Evolutionary conservation across 306 rosid genomes (phyloP).

Genomic region (Malus sieversii): DNA sequence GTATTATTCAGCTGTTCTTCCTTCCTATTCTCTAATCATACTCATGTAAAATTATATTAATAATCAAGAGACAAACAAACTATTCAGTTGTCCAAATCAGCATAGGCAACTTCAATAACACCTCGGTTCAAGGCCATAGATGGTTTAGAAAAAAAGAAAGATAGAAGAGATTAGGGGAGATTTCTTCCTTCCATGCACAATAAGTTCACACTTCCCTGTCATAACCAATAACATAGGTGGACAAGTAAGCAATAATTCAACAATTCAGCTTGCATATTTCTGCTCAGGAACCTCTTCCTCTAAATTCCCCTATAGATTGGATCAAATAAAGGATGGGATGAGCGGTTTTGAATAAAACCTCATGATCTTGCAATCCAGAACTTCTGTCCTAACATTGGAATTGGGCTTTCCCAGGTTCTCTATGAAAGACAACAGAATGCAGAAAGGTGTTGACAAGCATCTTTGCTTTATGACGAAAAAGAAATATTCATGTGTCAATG

Average conservation of each 20-base stretch:
- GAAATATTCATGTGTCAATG: too few species aligned
- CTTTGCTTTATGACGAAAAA: background rate
- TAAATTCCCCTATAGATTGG: background rate
- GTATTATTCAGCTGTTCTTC: background rate
- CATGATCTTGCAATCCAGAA: background rate
- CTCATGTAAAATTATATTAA: background rate
- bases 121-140: background rate
- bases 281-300: background rate
- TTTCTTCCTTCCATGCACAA: background rate
- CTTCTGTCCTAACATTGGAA: background rate
- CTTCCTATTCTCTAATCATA: background rate
- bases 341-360: background rate
- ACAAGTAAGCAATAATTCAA: background rate
- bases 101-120: background rate
- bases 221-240: background rate
- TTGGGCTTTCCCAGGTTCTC: background rate
- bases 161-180: background rate
- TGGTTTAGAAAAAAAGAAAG: background rate
- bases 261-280: background rate
- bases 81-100: background rate
- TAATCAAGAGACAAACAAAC: background rate
- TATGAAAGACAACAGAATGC: background rate
- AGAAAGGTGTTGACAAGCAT: background rate
- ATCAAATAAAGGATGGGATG: background rate
- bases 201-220: background rate